Percentiles rank a stretch among this genome's conserved stretches.
Evolutionary conservation across 805 yeast species (phyloP).

Genomic region (Metschnikowia continentalis): DNA sequence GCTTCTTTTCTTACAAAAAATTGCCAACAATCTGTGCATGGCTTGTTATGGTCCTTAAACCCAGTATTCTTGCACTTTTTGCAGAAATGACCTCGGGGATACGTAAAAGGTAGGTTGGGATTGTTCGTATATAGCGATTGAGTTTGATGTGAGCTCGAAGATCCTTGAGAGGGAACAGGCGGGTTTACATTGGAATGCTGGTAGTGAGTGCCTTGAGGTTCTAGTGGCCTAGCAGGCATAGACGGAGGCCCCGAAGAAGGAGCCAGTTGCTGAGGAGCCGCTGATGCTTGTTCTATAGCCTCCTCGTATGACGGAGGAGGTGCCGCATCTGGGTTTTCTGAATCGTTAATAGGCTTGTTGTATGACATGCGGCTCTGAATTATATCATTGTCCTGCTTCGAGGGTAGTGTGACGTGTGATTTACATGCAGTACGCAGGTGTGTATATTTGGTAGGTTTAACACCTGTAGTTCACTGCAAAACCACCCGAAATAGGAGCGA

Average conservation of each 20-base stretch:
- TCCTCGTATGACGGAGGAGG: conserved; percentile 46
- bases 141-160: background rate
- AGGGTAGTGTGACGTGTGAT: background rate
- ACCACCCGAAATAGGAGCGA: too few species aligned
- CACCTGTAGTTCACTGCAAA: too few species aligned
- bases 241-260: conserved; percentile 13
- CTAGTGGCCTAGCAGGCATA: conserved; percentile 4
- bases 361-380: background rate
- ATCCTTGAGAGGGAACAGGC: background rate
- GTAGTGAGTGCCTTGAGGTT: conserved; percentile 2
- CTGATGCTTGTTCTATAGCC: conserved; percentile 24
- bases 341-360: background rate
- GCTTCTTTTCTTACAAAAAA: conserved; percentile 24
- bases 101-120: conserved; percentile 25
- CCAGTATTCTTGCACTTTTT: conserved; percentile 35
- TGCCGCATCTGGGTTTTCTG: background rate
- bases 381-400: background rate
- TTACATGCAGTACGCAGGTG: background rate
- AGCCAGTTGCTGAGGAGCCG: background rate
- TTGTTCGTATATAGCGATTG: conserved; percentile 18
- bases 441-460: background rate
- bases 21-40: conserved; percentile 31
- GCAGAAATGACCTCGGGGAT: conserved; percentile 29
- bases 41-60: conserved; percentile 21
- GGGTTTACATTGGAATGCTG: background rate